Evolutionary conservation across 352 stramenopile genomes (phyloP).

Genomic region (Phytophthora europaea): DNA sequence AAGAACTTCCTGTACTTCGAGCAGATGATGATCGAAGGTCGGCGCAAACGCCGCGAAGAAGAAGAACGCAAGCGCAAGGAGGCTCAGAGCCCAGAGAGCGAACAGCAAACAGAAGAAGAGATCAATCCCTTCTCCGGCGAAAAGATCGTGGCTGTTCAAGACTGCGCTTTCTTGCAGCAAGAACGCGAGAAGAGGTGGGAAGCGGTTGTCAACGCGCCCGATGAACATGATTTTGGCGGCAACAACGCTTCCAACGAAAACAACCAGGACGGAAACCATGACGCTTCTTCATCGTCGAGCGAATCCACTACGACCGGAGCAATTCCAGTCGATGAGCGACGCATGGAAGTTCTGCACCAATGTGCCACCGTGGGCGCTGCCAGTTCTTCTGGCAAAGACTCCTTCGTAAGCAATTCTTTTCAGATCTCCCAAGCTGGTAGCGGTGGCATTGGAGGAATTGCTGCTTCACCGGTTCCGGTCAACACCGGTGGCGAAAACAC

Average conservation of each 20-base stretch:
- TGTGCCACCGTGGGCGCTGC: conserved; percentile 71
- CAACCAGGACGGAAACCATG: conserved; percentile 39
- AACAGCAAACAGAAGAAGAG: conserved; percentile 37
- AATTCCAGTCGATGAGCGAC: conserved; percentile 62
- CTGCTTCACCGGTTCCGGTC: not conserved
- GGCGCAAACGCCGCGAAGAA: conserved; percentile 63
- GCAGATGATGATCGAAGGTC: conserved; percentile 85
- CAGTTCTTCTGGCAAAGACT: conserved; percentile 41
- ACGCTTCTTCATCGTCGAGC: not conserved
- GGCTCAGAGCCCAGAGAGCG: conserved; percentile 21
- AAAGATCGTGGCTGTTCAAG: conserved; percentile 68
- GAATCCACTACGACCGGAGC: not conserved
- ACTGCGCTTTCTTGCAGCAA: conserved; percentile 68
- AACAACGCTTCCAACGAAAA: conserved; percentile 9
- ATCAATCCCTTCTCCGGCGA: conserved; percentile 80
- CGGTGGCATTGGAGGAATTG: conserved; percentile 18
- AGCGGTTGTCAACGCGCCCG: conserved; percentile 58
- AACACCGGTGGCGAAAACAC: not conserved
- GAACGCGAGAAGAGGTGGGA: conserved; percentile 78
- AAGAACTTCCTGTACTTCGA: conserved; percentile 91
- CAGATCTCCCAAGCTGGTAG: conserved; percentile 30
- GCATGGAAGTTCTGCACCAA: conserved; percentile 75
- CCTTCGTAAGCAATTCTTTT: conserved; percentile 65
- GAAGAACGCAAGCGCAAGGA: conserved; percentile 44
- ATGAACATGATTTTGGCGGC: conserved; percentile 11